Conservation (phyloP, 2,329 filamentous ascomycete genomes). For the Monilinia fructicola region DNA sequence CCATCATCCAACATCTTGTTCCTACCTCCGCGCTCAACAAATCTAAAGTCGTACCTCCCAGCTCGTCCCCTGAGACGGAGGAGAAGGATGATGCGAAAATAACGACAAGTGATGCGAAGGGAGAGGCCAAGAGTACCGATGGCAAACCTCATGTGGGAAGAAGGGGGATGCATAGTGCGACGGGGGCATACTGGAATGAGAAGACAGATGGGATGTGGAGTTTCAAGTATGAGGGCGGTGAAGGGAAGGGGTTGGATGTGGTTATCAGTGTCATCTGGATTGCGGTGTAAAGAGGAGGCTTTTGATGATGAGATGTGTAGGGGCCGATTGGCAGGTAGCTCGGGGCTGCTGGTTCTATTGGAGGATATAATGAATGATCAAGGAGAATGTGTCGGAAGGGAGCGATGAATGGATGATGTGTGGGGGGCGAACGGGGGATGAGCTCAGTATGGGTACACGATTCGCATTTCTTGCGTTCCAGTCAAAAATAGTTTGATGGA, state of each 20-base stretch:
- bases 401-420: constrained; percentile 6
- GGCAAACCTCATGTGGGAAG: constrained; percentile 74
- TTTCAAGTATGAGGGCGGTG: constrained; percentile 75
- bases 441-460: constrained; percentile 15
- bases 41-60: constrained; percentile 45
- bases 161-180: constrained; percentile 86
- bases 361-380: constrained; percentile 1
- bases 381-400: not conserved
- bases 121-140: constrained; percentile 53
- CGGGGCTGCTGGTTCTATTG: not conserved
- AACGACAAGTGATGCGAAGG: constrained; percentile 52
- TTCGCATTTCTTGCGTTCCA: constrained; percentile 11
- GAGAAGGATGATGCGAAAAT: constrained; percentile 48
- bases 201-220: constrained; percentile 89
- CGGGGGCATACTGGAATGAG: constrained; percentile 86
- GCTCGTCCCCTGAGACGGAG: constrained; percentile 39
- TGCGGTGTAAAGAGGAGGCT: constrained; percentile 8
- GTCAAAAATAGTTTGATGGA: not conserved
- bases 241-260: constrained; percentile 66
- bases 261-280: constrained; percentile 79
- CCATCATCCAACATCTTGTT: constrained; percentile 91
- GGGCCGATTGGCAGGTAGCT: not conserved
- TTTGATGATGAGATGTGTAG: not conserved
- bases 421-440: constrained; percentile 18
- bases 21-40: constrained; percentile 65